Evolutionary conservation across 306 rosid genomes (phyloP), one percentile per base, ranked within the genome.

Genomic region (Begonia fuchsioides): DNA sequence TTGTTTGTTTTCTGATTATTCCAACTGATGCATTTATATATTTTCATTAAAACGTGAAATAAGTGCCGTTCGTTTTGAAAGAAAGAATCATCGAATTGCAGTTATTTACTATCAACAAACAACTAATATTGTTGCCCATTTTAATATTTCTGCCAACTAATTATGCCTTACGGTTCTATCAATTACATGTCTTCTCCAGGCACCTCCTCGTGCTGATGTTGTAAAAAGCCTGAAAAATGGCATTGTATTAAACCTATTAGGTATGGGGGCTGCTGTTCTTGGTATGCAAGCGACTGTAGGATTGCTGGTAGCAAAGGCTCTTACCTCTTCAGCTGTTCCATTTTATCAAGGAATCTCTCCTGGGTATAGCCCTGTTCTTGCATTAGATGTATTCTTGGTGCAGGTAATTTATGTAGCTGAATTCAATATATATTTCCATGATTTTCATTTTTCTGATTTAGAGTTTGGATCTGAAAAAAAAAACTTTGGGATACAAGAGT

Each of bases 201-300:
- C 94, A 52, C 98, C 98, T 45, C 80, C 98, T 20, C 98, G 98
- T 1, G 90, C 96, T n/a, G 96, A 92, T 59, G 98, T 85, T 44
- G 77, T 92, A 64, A 85, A 73, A 61, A 70, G 88, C 75, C 68
- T 92, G 46, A 78, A 56, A 67, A 92, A 79, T 47, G 98, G 98
- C 51, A 85, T 92, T 15, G 57, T 57, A 12, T 46, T 92, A 67
- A 92, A 92, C 76, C 69, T 85, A 9, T 58, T 92, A 68, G 98
- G 98, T 13, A 73, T 82, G 83, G 98, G 96, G n/a, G 87, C 98
- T 63, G 79, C 96, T 45, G 63, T 92, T 73, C 94, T 92, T 56
- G 96, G 96, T 40, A 79, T 82, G 93, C 98, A 79, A 72, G 98
- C 98, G 19, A 85, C 98, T 0, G 96, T 92, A 39, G 98, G 98